Conservation (phyloP, 2,329 filamentous ascomycete species). For the Helotiales sp. region DNA sequence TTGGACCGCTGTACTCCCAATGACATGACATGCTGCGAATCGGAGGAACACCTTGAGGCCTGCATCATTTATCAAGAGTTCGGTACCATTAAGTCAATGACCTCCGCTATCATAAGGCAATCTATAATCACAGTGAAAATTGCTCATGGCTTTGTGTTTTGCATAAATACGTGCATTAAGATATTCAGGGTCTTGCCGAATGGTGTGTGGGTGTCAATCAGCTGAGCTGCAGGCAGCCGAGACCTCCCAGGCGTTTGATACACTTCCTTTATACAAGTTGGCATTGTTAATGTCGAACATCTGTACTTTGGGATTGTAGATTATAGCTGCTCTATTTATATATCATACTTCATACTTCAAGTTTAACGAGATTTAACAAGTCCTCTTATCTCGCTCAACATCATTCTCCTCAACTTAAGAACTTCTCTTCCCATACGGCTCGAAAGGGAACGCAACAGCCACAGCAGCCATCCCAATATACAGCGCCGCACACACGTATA, state of each 20-base stretch:
- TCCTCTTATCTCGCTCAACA: neutral
- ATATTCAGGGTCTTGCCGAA: neutral
- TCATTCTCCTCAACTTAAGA: conserved; percentile 43
- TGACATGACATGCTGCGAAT: neutral
- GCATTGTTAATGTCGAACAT: neutral
- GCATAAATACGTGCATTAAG: neutral
- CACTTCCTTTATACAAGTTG: neutral
- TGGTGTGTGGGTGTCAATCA: neutral
- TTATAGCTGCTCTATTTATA: too few relatives aligned
- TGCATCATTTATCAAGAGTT: neutral
- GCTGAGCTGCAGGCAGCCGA: neutral
- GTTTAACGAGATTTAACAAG: too few relatives aligned
- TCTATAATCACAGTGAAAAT: neutral
- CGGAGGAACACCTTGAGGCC: neutral
- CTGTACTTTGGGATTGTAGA: neutral
- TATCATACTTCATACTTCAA: too few relatives aligned
- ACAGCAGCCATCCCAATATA: conserved; percentile 66
- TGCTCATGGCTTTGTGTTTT: neutral
- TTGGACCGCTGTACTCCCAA: neutral
- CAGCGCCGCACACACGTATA: conserved; percentile 71
- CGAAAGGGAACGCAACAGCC: conserved; percentile 66
- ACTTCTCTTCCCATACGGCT: conserved; percentile 65
- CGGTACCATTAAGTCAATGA: neutral
- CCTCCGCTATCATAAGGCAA: too few relatives aligned
- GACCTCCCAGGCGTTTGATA: neutral